phyloP scores from a whole-genome alignment of 768 basidiomycete genomes.

The Holtermanniella nyarrowii region DNA sequence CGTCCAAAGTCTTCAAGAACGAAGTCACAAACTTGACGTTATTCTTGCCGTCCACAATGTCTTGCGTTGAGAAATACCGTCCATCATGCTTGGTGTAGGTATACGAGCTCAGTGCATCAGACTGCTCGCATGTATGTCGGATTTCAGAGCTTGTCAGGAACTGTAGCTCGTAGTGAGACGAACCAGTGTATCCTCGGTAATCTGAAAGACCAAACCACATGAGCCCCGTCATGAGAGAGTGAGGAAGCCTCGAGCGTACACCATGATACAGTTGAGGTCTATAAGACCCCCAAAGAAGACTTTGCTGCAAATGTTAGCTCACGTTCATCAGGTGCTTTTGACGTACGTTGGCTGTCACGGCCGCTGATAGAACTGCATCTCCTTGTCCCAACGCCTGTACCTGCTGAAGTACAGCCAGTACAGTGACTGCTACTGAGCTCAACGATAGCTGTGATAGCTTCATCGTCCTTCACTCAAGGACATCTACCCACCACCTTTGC shows the following conservation, averaged over 20 bases:
- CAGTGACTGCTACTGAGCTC: too few species aligned
- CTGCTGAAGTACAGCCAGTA: too few species aligned
- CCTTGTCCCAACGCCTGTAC: too few species aligned
- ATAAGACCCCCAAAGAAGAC: constrained; percentile 72
- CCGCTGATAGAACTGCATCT: too few species aligned
- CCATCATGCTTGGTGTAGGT: constrained; percentile 82
- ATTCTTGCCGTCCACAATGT: constrained; percentile 67
- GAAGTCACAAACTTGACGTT: constrained; percentile 77
- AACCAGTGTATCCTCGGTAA: constrained; percentile 52
- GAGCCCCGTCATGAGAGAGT: constrained; percentile 84
- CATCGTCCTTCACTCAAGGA: too few species aligned
- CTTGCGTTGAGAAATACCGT: constrained; percentile 73
- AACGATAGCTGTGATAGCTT: too few species aligned
- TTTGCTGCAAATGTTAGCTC: constrained; percentile 18
- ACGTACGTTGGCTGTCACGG: too few species aligned
- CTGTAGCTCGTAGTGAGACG: constrained; percentile 18
- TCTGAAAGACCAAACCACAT: constrained; percentile 89
- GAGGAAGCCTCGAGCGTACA: constrained; percentile 68
- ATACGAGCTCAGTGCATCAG: constrained; percentile 67
- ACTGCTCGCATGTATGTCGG: constrained; percentile 82
- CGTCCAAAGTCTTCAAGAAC: constrained; percentile 68
- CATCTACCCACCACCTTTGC: too few species aligned
- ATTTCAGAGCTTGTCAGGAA: constrained; percentile 46
- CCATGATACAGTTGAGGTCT: constrained; percentile 94
- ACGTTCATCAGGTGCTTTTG: too few species aligned